Conservation (phyloP, 345 rosid genomes). For the Erysimum cheiranthoides region DNA sequence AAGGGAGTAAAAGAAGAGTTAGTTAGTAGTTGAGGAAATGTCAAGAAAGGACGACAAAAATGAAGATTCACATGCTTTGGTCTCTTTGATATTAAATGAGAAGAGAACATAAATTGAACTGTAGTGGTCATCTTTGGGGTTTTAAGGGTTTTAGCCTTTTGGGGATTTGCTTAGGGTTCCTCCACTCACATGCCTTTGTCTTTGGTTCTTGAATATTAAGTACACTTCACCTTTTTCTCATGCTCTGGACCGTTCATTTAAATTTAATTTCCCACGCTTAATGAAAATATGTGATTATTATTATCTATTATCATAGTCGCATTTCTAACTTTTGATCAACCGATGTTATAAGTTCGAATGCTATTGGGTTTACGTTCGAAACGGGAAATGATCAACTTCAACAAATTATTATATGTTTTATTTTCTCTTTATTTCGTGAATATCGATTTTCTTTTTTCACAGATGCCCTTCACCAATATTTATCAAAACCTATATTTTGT, state of each 20-base stretch:
- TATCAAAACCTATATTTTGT: too few relatives aligned
- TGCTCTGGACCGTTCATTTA: constrained; percentile 10
- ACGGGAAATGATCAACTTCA: not conserved
- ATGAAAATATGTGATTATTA: not conserved
- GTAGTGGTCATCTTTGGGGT: constrained; percentile 28
- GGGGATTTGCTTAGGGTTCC: not conserved
- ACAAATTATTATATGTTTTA: not conserved
- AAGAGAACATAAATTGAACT: constrained; percentile 14
- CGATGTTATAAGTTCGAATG: constrained; percentile 5
- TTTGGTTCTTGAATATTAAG: constrained; percentile 23
- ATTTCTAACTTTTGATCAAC: constrained; percentile 1
- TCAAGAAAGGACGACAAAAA: constrained; percentile 29
- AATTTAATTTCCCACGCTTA: constrained; percentile 6
- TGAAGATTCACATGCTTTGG: constrained; percentile 47
- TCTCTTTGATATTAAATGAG: constrained; percentile 37
- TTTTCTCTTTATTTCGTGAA: not conserved
- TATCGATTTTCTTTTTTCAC: not conserved
- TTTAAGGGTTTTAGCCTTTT: constrained; percentile 8
- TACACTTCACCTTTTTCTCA: constrained; percentile 29
- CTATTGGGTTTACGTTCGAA: constrained; percentile 5
- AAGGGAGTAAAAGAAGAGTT: constrained; percentile 34
- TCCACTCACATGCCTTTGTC: constrained; percentile 43
- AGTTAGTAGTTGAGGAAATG: constrained; percentile 33
- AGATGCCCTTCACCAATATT: not conserved
- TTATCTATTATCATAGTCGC: not conserved